Conservation (phyloP, 495 filamentous ascomycete genomes). For the Evernia prunastri region DNA sequence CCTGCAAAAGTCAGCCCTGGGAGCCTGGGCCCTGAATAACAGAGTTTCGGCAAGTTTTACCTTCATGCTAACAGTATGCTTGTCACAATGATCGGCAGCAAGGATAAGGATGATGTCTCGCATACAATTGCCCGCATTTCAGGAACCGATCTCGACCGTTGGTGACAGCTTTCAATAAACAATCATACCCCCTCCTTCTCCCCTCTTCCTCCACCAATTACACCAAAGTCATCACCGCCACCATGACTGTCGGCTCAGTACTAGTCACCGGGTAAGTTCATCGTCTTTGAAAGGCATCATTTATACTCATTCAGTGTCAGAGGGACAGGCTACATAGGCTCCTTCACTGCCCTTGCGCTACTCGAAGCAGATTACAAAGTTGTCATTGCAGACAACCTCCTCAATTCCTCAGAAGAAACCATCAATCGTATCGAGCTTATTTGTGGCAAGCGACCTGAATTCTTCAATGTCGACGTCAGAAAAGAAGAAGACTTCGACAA, state of each 20-base stretch:
- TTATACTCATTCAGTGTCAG: conserved; percentile 40
- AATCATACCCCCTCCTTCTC: no score
- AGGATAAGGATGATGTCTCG: background rate
- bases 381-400: conserved; percentile 88
- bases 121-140: conserved; percentile 2
- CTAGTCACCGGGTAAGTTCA: conserved; percentile 78
- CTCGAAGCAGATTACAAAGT: conserved; percentile 94
- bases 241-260: conserved; percentile 77
- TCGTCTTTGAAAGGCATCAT: background rate
- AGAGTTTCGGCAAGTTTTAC: no score
- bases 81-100: background rate
- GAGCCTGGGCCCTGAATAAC: background rate
- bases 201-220: background rate
- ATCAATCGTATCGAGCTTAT: conserved; percentile 91
- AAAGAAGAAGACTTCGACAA: conserved; percentile 75
- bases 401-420: conserved; percentile 87
- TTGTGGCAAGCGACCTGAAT: conserved; percentile 78
- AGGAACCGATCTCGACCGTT: conserved; percentile 1
- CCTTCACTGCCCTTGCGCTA: conserved; percentile 88
- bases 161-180: background rate
- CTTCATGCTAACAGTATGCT: no score
- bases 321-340: conserved; percentile 97
- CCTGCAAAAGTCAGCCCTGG: background rate
- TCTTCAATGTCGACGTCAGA: conserved; percentile 82
- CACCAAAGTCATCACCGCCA: conserved; percentile 21